phyloP scores from a whole-genome alignment of 768 basidiomycete species.

The Termitomyces sp. region DNA sequence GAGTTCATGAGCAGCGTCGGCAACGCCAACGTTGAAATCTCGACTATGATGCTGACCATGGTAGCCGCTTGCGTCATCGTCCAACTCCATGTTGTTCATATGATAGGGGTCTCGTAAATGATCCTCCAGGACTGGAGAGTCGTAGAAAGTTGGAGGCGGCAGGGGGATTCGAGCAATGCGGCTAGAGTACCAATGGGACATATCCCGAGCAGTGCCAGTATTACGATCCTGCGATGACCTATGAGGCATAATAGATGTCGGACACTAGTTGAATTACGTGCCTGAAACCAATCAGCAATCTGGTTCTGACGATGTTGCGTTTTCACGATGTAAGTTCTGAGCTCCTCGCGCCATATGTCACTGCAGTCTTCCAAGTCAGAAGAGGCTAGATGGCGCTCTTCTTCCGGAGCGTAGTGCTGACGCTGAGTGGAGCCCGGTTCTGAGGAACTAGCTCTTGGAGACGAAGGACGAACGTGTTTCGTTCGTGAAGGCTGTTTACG shows the following conservation, averaged over 20 bases:
- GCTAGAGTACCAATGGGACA: constrained; percentile 53
- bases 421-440: constrained; percentile 20
- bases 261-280: constrained; percentile 29
- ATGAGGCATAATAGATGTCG: constrained; percentile 1
- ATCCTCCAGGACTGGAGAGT: constrained; percentile 19
- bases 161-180: constrained; percentile 41
- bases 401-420: constrained; percentile 23
- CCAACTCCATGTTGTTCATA: constrained; percentile 26
- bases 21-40: constrained; percentile 33
- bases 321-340: constrained; percentile 63
- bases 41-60: constrained; percentile 21
- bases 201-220: constrained; percentile 48
- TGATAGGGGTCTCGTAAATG: constrained; percentile 19
- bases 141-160: constrained; percentile 21
- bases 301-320: constrained; percentile 70
- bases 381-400: constrained; percentile 47
- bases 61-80: constrained; percentile 20
- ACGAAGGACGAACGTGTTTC: constrained; percentile 25
- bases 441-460: constrained; percentile 20
- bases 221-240: constrained; percentile 57
- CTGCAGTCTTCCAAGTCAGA: constrained; percentile 81
- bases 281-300: constrained; percentile 70
- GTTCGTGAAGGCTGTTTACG: constrained; percentile 37
- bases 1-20: constrained; percentile 52
- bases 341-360: constrained; percentile 70